Conservation (phyloP, 176 grass and related monocot genomes). For the Zoysia pacifica region DNA sequence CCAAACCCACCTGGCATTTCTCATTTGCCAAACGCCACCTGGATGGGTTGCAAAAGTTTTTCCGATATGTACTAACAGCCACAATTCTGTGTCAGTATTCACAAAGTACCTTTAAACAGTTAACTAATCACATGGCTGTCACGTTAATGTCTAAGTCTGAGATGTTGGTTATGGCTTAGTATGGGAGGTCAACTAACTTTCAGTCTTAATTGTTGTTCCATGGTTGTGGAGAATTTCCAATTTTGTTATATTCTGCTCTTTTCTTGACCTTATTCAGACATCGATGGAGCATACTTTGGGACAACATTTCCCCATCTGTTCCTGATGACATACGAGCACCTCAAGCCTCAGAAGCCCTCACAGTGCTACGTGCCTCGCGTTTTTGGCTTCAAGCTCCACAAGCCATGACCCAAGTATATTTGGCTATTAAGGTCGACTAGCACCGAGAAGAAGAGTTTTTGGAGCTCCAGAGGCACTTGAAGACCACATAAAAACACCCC, state of each 20-base stretch:
- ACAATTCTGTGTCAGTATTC: too few species aligned
- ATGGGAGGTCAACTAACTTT: not conserved
- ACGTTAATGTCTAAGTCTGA: not conserved
- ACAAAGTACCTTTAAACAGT: not conserved
- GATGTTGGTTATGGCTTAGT: not conserved
- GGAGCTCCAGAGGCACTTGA: slow-evolving; percentile 14
- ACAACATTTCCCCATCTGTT: slow-evolving; percentile 73
- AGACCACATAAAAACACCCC: slow-evolving; percentile 9
- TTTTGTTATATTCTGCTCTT: slow-evolving; percentile 61
- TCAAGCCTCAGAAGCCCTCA: slow-evolving; percentile 64
- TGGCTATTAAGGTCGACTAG: slow-evolving; percentile 27
- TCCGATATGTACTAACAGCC: too few species aligned
- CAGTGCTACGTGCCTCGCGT: slow-evolving; percentile 59
- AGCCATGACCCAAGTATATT: slow-evolving; percentile 42
- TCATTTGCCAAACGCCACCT: too few species aligned
- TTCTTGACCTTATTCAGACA: slow-evolving; percentile 69
- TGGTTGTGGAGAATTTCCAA: slow-evolving; percentile 22
- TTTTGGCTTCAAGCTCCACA: slow-evolving; percentile 72
- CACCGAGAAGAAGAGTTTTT: not conserved
- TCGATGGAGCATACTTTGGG: slow-evolving; percentile 66
- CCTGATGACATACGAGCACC: slow-evolving; percentile 67
- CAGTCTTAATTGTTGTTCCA: not conserved
- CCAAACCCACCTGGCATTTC: too few species aligned
- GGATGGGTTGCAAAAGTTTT: too few species aligned
- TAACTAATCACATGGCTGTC: not conserved